A percentile compares a stretch with the other conserved stretches of the same genome.
These are phyloP conservation scores for Taxillus chinensis DNA, from an alignment of 164 flowering plant species.

Conservation along the genomic window DNA sequence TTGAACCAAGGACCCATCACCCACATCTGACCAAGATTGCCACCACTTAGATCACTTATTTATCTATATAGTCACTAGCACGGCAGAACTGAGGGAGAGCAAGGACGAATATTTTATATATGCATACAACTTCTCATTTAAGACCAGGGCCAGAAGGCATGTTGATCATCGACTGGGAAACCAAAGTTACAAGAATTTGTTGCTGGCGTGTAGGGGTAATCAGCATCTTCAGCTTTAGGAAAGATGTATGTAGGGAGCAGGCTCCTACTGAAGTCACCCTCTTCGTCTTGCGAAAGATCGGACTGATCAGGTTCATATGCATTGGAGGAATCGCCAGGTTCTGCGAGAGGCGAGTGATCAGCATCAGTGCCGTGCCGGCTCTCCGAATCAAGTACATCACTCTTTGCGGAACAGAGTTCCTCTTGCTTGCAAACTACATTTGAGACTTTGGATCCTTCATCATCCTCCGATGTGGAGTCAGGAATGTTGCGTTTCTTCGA, in stretches of 20 bases:
- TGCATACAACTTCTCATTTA: neutral
- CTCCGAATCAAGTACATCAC: conserved; percentile 52
- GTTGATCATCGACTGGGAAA: neutral
- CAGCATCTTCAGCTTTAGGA: neutral
- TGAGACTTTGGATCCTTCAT: conserved; percentile 22
- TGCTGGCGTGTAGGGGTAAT: neutral
- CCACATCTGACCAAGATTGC: neutral
- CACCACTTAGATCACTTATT: neutral
- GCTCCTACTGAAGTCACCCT: conserved; percentile 28
- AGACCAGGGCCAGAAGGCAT: neutral
- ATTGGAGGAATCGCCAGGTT: conserved; percentile 26
- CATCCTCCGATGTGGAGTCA: conserved; percentile 18
- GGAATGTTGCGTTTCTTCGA: neutral
- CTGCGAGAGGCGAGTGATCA: conserved; percentile 23
- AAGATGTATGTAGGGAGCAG: conserved; percentile 7
- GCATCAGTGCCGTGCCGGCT: conserved; percentile 40
- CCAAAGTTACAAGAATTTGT: neutral
- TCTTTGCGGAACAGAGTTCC: conserved; percentile 45
- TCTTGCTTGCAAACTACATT: conserved; percentile 30
- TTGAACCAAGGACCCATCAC: neutral
- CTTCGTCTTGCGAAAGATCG: conserved; percentile 38
- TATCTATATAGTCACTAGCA: neutral
- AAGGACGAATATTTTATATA: neutral
- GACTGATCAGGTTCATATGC: conserved; percentile 30
- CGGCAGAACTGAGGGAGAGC: neutral